These are phyloP conservation scores for Jacaranda copaia DNA, from an alignment of 257 asterid genomes.

Conservation along the genomic window DNA sequence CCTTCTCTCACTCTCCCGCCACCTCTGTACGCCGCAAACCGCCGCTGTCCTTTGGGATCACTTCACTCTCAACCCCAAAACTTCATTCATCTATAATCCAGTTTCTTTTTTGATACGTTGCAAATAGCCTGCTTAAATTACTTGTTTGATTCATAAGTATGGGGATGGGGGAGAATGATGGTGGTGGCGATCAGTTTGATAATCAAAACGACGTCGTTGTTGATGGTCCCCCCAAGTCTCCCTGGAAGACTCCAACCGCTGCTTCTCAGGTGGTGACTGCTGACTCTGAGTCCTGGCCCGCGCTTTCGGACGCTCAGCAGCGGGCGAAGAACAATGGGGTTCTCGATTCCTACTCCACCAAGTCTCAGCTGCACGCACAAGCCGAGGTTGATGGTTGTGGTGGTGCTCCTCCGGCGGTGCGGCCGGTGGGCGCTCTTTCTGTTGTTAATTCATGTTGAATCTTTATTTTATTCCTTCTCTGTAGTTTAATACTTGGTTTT, in stretches of 20 bases:
- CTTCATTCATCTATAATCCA: slow-evolving; percentile 3
- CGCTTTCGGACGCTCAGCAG: slow-evolving; percentile 72
- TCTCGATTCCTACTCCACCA: slow-evolving; percentile 40
- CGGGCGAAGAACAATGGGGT: slow-evolving; percentile 46
- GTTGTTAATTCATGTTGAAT: background rate
- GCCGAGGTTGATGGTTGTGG: slow-evolving; percentile 14
- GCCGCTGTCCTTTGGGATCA: slow-evolving; percentile 33
- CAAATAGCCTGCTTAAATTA: background rate
- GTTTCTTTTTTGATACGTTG: background rate
- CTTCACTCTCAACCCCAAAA: background rate
- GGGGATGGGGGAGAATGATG: slow-evolving; percentile 64
- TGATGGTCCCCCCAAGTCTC: slow-evolving; percentile 65
- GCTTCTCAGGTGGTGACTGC: slow-evolving; percentile 50
- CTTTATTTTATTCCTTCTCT: background rate
- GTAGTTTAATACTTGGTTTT: background rate
- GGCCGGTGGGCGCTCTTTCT: slow-evolving; percentile 44
- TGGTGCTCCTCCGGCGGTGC: slow-evolving; percentile 45
- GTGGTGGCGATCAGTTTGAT: slow-evolving; percentile 45
- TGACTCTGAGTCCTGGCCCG: slow-evolving; percentile 76
- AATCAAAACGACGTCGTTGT: slow-evolving; percentile 52
- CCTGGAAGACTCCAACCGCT: slow-evolving; percentile 67
- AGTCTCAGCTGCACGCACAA: slow-evolving; percentile 43
- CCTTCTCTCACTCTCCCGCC: slow-evolving; percentile 25
- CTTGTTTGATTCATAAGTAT: slow-evolving; percentile 29
- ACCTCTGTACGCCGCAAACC: slow-evolving; percentile 31